phyloP scores from a whole-genome alignment of 192 early-diverging fungal genomes.

The Gonapodya prolifera region DNA sequence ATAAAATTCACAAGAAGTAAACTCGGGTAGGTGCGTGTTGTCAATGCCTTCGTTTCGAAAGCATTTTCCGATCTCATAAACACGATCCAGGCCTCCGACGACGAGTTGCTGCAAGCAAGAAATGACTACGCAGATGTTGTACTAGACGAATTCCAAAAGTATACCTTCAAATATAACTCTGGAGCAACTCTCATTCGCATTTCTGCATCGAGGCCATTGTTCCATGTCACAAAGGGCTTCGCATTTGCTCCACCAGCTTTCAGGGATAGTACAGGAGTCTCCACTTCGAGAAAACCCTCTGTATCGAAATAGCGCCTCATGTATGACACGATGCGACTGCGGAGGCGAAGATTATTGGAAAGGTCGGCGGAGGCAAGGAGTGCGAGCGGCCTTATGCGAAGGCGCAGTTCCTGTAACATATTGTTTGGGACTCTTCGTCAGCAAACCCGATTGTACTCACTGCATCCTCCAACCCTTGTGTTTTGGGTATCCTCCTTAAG shows the following conservation, averaged over 20 bases:
- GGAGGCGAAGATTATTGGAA: conserved; percentile 14
- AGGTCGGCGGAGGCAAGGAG: conserved; percentile 54
- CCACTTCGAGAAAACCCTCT: conserved; percentile 65
- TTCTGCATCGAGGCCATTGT: conserved; percentile 45
- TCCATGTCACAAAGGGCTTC: conserved; percentile 58
- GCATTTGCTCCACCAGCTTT: conserved; percentile 72
- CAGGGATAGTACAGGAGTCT: conserved; percentile 65
- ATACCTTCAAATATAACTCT: conserved; percentile 69
- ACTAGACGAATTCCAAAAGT: background rate
- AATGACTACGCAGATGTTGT: background rate
- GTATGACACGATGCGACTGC: conserved; percentile 32
- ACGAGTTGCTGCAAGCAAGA: conserved; percentile 48
- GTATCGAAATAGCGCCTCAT: conserved; percentile 51
- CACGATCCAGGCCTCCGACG: conserved; percentile 69
- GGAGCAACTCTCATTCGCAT: conserved; percentile 73
- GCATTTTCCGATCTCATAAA: conserved; percentile 82
- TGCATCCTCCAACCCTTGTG: conserved; percentile 14
- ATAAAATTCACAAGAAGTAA: conserved; percentile 84
- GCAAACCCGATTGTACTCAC: background rate
- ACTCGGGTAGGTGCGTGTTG: conserved; percentile 79
- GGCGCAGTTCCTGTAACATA: conserved; percentile 43
- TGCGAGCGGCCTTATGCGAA: conserved; percentile 59
- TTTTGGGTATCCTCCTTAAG: conserved; percentile 48
- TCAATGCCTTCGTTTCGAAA: conserved; percentile 88
- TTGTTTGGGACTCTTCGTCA: background rate